Percentiles rank a stretch among this genome's conserved stretches.
Evolutionary conservation across 2,329 filamentous ascomycete genomes (phyloP).

Genomic region (Lachnellula arida): DNA sequence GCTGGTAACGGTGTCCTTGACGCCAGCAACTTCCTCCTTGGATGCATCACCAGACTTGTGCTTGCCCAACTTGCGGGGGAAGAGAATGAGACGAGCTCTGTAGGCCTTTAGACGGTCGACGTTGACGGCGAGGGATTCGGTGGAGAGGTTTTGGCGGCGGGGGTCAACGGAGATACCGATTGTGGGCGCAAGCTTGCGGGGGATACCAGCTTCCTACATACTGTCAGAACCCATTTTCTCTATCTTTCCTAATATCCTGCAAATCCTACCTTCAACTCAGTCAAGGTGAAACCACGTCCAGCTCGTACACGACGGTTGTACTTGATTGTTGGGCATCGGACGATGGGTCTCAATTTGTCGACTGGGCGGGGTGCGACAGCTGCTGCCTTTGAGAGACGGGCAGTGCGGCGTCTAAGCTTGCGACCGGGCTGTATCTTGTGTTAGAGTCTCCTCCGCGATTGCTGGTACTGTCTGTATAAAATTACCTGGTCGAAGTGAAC

Average conservation of each 20-base stretch:
- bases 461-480: constrained; percentile 20
- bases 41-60: constrained; percentile 88
- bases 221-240: constrained; percentile 17
- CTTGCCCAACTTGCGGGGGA: constrained; percentile 92
- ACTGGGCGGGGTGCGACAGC: constrained; percentile 93
- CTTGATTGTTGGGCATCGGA: constrained; percentile 96
- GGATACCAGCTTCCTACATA: constrained; percentile 82
- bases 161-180: constrained; percentile 96
- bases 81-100: constrained; percentile 92
- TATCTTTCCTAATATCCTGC: constrained; percentile 1
- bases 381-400: constrained; percentile 91
- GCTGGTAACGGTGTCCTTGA: constrained; percentile 57
- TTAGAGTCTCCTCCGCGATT: constrained; percentile 28
- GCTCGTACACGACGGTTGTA: constrained; percentile 98
- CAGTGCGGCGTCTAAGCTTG: constrained; percentile 88
- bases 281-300: constrained; percentile 95
- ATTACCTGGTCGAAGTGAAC: constrained; percentile 99
- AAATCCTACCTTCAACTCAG: constrained; percentile 87
- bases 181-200: constrained; percentile 89
- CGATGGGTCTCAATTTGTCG: constrained; percentile 93
- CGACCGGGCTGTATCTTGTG: constrained; percentile 70
- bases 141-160: constrained; percentile 94
- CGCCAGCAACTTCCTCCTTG: constrained; percentile 67
- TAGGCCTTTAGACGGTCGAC: constrained; percentile 97
- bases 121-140: constrained; percentile 92